Percentiles rank a stretch among this genome's conserved stretches.
phyloP scores from a whole-genome alignment of 352 stramenopile genomes.

The Thalassiosira hispida region DNA sequence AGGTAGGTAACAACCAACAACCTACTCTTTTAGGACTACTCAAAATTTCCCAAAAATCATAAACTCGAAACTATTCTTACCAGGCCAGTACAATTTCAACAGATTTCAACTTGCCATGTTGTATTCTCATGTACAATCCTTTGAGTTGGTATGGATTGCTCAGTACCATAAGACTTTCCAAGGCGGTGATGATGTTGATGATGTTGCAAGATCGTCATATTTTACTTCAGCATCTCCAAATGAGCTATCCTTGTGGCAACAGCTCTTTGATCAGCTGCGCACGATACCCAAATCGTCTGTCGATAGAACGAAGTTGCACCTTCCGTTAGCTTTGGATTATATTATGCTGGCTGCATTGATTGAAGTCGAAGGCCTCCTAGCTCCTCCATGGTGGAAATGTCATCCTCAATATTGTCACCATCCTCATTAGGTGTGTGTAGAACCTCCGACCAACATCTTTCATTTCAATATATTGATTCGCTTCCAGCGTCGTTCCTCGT shows the following conservation, averaged over 20 bases:
- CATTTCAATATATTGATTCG: constrained; percentile 30
- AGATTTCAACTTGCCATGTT: constrained; percentile 45
- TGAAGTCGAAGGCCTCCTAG: constrained; percentile 25
- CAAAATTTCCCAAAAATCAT: no score
- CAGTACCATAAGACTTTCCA: constrained; percentile 21
- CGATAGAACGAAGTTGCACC: constrained; percentile 43
- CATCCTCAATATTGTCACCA: constrained; percentile 8
- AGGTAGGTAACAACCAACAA: no score
- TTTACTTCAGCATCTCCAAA: neutral
- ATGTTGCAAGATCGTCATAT: neutral
- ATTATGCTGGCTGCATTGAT: constrained; percentile 24
- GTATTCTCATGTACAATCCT: constrained; percentile 42
- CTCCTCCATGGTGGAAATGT: constrained; percentile 37
- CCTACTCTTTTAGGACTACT: no score
- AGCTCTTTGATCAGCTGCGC: constrained; percentile 36
- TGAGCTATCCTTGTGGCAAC: constrained; percentile 8
- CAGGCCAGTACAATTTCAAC: no score
- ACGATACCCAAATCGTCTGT: constrained; percentile 45
- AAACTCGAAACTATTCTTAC: no score
- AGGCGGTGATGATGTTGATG: neutral
- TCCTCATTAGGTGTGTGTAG: neutral
- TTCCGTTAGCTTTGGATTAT: constrained; percentile 27
- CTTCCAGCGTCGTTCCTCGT: constrained; percentile 22
- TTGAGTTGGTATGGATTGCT: constrained; percentile 28
- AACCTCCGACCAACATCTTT: constrained; percentile 9